Evolutionary conservation across 2,329 filamentous ascomycete genomes (phyloP), one percentile per base, ranked within the genome.

Genomic region (Trematosphaeria pertusa): DNA sequence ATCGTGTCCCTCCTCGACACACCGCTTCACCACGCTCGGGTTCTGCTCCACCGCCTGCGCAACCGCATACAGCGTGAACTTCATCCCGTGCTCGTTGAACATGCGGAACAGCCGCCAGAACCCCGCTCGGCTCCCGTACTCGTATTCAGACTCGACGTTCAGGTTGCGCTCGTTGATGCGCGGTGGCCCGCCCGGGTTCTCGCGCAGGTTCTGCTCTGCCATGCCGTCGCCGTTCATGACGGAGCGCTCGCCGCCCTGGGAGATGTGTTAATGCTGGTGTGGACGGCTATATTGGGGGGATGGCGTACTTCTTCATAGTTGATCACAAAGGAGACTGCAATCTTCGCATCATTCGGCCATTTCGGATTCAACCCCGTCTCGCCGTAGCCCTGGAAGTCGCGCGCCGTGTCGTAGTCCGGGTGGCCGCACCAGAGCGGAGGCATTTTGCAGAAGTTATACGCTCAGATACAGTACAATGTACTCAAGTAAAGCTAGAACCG

Each of bases 11-110:
- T 75, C 71, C 34, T 79, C 75, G 0, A 80, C 77, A 48, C 73
- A 77, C 4, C 74, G 66, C n/a, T 60, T 68, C 2, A 73, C 78
- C 1, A 80, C 77, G 40, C 74, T 73, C 0, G 78, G 78, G 43
- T 78, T 73, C 58, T 76, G 59, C 54, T 81, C 76, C 3, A 80
- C 65, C 1, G 78, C 78, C 32, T 75, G 69, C 2, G 73, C 78
- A 2, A 81, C 78, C 8, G 76, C 78, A 50, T 81, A 80, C 4
- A 80, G 65, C 0, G 78, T 81, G 50, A 77, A 78, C 56, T 78
- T 78, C 72, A 79, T 78, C 30, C 70, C 67, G 49, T 78, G 62
- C 35, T 75, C 69, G 52, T 78, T 75, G 67, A 81, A 80, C 43
- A 80, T 59, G 14, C 73, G 66, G 58, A 80, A 78, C 2, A 80